Evolutionary conservation across 1,139 yeast genomes (phyloP), one percentile per base, ranked within the genome.

Genomic region (Kurtzmaniella quercitrusa): DNA sequence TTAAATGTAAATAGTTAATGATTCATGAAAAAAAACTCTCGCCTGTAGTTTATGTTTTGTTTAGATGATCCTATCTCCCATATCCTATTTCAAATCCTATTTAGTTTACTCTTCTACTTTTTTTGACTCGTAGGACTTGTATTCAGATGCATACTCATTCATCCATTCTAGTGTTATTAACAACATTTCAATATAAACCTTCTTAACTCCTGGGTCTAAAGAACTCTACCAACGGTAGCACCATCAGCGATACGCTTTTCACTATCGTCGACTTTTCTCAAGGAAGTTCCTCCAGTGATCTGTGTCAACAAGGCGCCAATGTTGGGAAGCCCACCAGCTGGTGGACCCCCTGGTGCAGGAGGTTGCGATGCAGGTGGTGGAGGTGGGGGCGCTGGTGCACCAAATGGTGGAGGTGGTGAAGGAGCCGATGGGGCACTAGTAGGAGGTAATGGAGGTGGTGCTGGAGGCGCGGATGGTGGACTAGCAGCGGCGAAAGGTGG

Each of bases 221-320:
- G 41, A 11, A 79, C 84, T 48, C 71, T 66, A 5, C 85, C 85
- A 11, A 77, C 77, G 7, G 66, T 63, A 15, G 75, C 69, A 10
- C 78, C 66, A 39, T 65, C 68, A 15, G 73, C 62, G 44, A 75
- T 63, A 41, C 67, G 62, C 58, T 79, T 72, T 52, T 77, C 65
- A 41, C 63, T 58, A 34, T 68, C 71, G 49, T 68, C 71, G 3
- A 79, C 84, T 53, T 68, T 77, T 49, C 65, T 71, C 51, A 80
- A 68, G 1, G 73, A 47, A 42, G 59, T 66, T 18, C 85, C 85
- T 3, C 71, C 73, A n/a, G 72, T 70, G 46, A 80, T 80, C 54
- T 79, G 82, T 8, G 81, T 81, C 40, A 80, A 65, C 38, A 79
- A 65, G 0, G 79, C 78, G 18, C 69, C 61, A 38, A 77, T 65